Evolutionary conservation across 1,284 basidiomycete genomes (phyloP), one percentile per base, ranked within the genome.

Genomic region (Papiliotrema nemorosa): DNA sequence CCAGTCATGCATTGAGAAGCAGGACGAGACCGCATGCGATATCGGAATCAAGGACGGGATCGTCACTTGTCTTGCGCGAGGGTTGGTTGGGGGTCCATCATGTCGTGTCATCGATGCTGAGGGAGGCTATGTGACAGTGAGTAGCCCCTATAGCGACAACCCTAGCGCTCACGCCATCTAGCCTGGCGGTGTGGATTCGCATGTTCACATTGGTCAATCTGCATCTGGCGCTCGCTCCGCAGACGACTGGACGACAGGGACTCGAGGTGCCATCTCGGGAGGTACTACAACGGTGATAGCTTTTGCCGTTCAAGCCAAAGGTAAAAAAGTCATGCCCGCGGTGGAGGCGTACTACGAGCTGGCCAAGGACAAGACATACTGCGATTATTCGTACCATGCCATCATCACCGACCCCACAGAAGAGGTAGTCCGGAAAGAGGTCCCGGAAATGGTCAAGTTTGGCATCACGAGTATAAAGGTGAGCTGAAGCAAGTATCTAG

Each of bases 401-500:
- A 59, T 59, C 34, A 59, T 59, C 49, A 38, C 34, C 21, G 41
- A 49, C 16, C 36, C 38, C 24, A 47, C 53, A 6, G 24, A 26
- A 20, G 49, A 56, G 24, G 41, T 56, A 21, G 31, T 59, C 16
- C 34, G 48, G 33, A 27, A 9, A 3, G 58, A 57, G 50, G 38
- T 59, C 14, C 55, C 58, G 13, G 37, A 37, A 40, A 29, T 59
- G 33, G 48, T 50, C 21, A 27, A 48, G 22, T 50, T 57, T 34
- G 67, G 63, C 9, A 59, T 65, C 46, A 61, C 64, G 12, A 52
- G 47, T 31, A 44, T 67, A 55, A 67, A 60, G 47, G 58, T 57
- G n/a, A n/a, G n/a, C n/a, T n/a, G n/a, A n/a, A n/a, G n/a, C n/a
- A n/a, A n/a, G n/a, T n/a, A n/a, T n/a, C 48, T 68, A 2, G 49